phyloP scores from a whole-genome alignment of 768 basidiomycete genomes.

The Mycena floridula region DNA sequence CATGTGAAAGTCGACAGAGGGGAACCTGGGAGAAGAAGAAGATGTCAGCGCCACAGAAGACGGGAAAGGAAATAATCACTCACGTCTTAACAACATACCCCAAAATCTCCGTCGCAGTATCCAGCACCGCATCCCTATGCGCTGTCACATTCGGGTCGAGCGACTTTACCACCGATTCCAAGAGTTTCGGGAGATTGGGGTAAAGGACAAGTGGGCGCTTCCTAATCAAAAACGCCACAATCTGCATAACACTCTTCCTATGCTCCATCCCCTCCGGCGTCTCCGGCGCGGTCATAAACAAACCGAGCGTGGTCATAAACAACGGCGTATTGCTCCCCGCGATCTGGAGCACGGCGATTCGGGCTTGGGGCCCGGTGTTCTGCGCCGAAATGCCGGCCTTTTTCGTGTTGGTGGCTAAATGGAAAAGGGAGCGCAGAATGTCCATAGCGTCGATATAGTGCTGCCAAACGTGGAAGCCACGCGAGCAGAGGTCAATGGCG shows the following conservation, averaged over 20 bases:
- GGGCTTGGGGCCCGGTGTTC: conserved; percentile 71
- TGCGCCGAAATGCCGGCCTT: conserved; percentile 67
- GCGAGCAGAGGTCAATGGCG: conserved; percentile 84
- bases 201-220: conserved; percentile 87
- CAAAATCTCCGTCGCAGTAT: conserved; percentile 90
- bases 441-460: conserved; percentile 88
- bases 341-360: conserved; percentile 79
- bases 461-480: conserved; percentile 93
- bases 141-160: conserved; percentile 83
- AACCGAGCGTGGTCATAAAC: conserved; percentile 89
- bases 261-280: conserved; percentile 65
- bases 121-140: conserved; percentile 77
- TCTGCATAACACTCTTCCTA: conserved; percentile 84
- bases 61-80: too few species aligned
- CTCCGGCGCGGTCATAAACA: conserved; percentile 81
- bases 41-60: neutral
- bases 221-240: conserved; percentile 88
- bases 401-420: conserved; percentile 62
- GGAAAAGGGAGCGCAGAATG: conserved; percentile 79
- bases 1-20: conserved; percentile 91
- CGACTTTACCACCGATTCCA: conserved; percentile 95
- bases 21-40: conserved; percentile 50
- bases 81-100: conserved; percentile 93
- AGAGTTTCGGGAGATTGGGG: conserved; percentile 74
- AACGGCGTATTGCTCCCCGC: conserved; percentile 78